phyloP scores from a whole-genome alignment of 129 eudicot genomes.

The Dittrichia graveolens region DNA sequence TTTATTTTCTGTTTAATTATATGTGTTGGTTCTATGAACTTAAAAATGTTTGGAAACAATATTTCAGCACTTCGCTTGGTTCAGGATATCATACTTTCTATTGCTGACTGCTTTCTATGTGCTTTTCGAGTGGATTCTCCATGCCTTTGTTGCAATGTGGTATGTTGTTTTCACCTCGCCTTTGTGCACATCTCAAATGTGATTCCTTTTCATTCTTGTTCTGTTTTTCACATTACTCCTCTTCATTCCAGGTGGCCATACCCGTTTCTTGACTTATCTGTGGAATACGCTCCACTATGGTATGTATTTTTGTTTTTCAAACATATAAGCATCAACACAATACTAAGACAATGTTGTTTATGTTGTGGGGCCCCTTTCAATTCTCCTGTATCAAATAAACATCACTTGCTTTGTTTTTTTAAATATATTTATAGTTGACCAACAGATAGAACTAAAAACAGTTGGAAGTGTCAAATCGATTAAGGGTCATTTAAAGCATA shows the following conservation, averaged over 20 bases:
- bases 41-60: constrained; percentile 5
- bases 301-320: constrained; percentile 37
- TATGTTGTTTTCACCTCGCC: constrained; percentile 25
- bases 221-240: not conserved
- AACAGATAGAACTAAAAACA: not conserved
- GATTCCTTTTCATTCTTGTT: not conserved
- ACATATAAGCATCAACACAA: constrained; percentile 5
- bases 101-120: constrained; percentile 64
- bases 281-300: constrained; percentile 64
- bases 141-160: constrained; percentile 59
- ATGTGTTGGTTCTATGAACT: not conserved
- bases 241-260: constrained; percentile 85
- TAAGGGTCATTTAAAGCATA: not conserved
- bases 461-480: not conserved
- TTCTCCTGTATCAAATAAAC: not conserved
- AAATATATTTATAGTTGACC: not conserved
- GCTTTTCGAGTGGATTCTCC: constrained; percentile 74
- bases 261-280: constrained; percentile 79
- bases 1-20: not conserved
- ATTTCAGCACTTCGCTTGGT: constrained; percentile 75
- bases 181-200: not conserved
- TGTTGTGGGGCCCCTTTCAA: not conserved
- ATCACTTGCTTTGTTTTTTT: not conserved
- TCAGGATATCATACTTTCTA: constrained; percentile 70
- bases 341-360: not conserved